Evolutionary conservation across 2,329 filamentous ascomycete genomes (phyloP).

Genomic region (Scedosporium apiospermum): DNA sequence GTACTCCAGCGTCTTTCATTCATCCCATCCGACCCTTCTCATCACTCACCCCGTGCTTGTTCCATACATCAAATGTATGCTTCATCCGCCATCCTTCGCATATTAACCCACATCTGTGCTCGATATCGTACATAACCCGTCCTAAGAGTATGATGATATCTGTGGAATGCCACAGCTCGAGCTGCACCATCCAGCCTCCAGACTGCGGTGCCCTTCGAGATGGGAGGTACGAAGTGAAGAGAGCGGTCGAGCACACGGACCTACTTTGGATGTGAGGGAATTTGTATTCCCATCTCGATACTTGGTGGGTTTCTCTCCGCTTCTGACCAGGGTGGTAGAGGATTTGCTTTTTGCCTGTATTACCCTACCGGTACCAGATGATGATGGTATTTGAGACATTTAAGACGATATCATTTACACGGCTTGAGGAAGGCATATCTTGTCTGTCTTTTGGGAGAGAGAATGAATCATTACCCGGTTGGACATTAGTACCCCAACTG

Average conservation of each 20-base stretch:
- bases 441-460: not conserved
- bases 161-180: not conserved
- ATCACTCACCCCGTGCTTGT: not conserved
- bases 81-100: not conserved
- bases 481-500: too few species aligned
- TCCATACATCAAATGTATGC: not conserved
- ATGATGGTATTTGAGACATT: not conserved
- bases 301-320: not conserved
- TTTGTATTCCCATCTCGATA: not conserved
- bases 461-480: not conserved
- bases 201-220: too few species aligned
- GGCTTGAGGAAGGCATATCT: not conserved
- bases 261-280: not conserved
- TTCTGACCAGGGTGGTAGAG: not conserved
- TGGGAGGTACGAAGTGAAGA: not conserved
- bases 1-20: not conserved
- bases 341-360: not conserved
- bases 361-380: not conserved
- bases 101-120: not conserved
- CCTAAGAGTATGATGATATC: not conserved
- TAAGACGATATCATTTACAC: not conserved
- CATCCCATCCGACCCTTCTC: not conserved
- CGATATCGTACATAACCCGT: not conserved
- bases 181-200: too few species aligned
- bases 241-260: not conserved